A percentile compares a stretch with the other conserved stretches of the same genome.
Evolutionary conservation across 495 filamentous ascomycete genomes (phyloP).

Genomic region (Penicillium bovifimosum): DNA sequence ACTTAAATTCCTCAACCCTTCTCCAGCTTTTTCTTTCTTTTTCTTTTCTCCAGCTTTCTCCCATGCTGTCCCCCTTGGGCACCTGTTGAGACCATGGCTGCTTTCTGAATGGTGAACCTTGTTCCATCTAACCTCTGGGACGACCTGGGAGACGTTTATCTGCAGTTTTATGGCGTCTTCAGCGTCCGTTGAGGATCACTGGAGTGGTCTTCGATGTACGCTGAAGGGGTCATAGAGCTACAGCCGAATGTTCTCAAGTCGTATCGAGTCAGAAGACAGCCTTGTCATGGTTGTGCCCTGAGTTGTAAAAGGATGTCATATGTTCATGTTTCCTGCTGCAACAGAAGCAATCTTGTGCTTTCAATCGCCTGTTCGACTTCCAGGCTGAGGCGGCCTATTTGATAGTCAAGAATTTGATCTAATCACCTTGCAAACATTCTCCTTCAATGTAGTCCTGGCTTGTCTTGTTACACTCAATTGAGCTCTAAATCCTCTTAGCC

Average conservation of each 20-base stretch:
- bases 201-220: conserved; percentile 1
- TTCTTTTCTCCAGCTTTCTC: not conserved
- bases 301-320: not conserved
- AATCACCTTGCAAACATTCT: no score
- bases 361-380: not conserved
- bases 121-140: not conserved
- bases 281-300: not conserved
- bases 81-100: no score
- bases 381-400: no score
- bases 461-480: no score
- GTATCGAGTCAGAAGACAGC: not conserved
- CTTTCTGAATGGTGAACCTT: not conserved
- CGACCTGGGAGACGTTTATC: not conserved
- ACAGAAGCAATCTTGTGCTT: not conserved
- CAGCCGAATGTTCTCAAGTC: not conserved
- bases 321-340: no score
- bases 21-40: not conserved
- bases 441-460: no score
- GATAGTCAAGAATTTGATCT: no score
- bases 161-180: conserved; percentile 3
- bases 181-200: conserved; percentile 6
- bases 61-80: no score
- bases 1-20: no score
- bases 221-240: conserved; percentile 6
- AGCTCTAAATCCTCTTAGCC: no score